These are phyloP conservation scores for Allium cepa DNA, from an alignment of 106 monocot genomes.

Conservation along the genomic window DNA sequence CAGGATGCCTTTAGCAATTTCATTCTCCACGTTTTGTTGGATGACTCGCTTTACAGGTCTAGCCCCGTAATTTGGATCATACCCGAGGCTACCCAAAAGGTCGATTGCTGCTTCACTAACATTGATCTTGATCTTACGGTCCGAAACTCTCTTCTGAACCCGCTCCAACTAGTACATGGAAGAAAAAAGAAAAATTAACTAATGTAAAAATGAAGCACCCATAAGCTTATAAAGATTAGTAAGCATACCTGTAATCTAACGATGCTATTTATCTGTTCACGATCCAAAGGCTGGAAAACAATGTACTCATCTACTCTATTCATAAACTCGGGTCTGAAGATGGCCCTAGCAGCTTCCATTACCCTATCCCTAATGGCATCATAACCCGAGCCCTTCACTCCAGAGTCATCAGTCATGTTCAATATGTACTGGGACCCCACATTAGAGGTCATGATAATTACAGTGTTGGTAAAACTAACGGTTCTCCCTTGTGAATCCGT, in stretches of 20 bases:
- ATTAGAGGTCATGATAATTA: constrained; percentile 99
- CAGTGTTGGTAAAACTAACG: constrained; percentile 85
- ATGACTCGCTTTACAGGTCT: constrained; percentile 97
- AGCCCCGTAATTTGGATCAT: constrained; percentile 97
- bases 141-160: constrained; percentile 64
- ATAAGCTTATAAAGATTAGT: neutral
- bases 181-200: neutral
- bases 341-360: constrained; percentile 81
- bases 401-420: constrained; percentile 48
- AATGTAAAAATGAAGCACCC: neutral
- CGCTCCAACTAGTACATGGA: constrained; percentile 52
- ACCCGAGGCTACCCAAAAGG: constrained; percentile 81
- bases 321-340: constrained; percentile 99
- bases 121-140: constrained; percentile 69
- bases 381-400: constrained; percentile 39
- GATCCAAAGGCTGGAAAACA: constrained; percentile 92
- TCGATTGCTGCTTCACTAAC: constrained; percentile 69
- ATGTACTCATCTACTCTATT: constrained; percentile 97
- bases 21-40: constrained; percentile 92
- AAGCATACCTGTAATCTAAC: constrained; percentile 79
- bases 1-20: constrained; percentile 87
- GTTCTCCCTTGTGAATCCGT: constrained; percentile 94
- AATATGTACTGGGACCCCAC: constrained; percentile 97
- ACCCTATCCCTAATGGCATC: constrained; percentile 82
- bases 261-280: constrained; percentile 81